Percentiles rank a stretch among this genome's conserved stretches.
Conservation (phyloP, 345 rosid species). For the Isatis tinctoria region DNA sequence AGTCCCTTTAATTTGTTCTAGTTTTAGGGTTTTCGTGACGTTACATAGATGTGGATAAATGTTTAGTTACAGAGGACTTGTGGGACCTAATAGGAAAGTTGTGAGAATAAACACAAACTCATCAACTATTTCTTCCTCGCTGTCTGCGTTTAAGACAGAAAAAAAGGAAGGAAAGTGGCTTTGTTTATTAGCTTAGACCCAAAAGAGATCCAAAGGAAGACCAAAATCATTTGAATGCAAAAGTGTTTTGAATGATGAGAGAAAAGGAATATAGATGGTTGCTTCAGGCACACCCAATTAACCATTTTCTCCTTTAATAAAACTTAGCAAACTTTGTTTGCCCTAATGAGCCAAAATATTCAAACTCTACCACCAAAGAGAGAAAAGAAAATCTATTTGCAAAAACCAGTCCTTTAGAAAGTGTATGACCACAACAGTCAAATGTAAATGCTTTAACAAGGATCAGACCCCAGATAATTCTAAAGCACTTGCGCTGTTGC, state of each 20-base stretch:
- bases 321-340: conserved; percentile 21
- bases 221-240: conserved; percentile 26
- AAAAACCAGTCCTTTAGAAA: conserved; percentile 27
- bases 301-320: conserved; percentile 17
- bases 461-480: conserved; percentile 30
- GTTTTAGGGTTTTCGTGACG: background rate
- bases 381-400: background rate
- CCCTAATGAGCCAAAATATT: conserved; percentile 20
- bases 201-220: conserved; percentile 29
- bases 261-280: conserved; percentile 32
- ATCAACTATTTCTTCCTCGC: conserved; percentile 9
- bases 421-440: conserved; percentile 31
- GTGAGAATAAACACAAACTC: conserved; percentile 25
- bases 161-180: conserved; percentile 10
- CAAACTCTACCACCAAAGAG: conserved; percentile 18
- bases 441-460: conserved; percentile 24
- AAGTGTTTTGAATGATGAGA: conserved; percentile 25
- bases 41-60: background rate
- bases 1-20: background rate
- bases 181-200: conserved; percentile 34
- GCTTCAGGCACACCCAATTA: conserved; percentile 35
- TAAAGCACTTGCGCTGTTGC: conserved; percentile 30
- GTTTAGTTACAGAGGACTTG: conserved; percentile 21
- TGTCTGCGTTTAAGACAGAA: conserved; percentile 20
- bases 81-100: conserved; percentile 24